Percentiles rank a stretch among this genome's conserved stretches.
These are phyloP conservation scores for Colletotrichum higginsianum DNA, from an alignment of 2,329 filamentous ascomycete species.

Conservation along the genomic window DNA sequence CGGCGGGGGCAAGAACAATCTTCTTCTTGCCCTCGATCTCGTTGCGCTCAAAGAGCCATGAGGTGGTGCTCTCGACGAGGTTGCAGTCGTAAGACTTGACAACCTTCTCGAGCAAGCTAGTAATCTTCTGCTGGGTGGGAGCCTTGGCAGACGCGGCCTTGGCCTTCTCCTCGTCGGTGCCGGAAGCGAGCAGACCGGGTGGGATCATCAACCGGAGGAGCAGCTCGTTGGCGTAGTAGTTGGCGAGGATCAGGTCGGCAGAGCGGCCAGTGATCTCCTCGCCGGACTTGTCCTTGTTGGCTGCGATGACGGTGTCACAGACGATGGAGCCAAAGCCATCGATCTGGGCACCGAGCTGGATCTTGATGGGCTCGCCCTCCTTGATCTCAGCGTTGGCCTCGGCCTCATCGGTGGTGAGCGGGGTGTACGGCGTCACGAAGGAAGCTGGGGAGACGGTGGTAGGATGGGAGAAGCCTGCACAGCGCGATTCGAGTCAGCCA, in stretches of 20 bases:
- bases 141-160: constrained; percentile 88
- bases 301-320: constrained; percentile 90
- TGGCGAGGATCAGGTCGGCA: constrained; percentile 91
- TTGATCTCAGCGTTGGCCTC: constrained; percentile 87
- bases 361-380: constrained; percentile 91
- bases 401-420: constrained; percentile 86
- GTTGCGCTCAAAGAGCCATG: constrained; percentile 96
- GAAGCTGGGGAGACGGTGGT: constrained; percentile 95
- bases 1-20: constrained; percentile 90
- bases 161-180: constrained; percentile 94
- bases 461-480: constrained; percentile 87
- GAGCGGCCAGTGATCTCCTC: constrained; percentile 80
- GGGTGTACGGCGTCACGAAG: constrained; percentile 97
- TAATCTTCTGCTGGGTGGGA: constrained; percentile 89
- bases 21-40: constrained; percentile 99
- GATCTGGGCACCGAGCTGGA: constrained; percentile 98
- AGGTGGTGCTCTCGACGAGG: constrained; percentile 97
- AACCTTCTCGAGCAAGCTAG: constrained; percentile 89
- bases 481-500: constrained; percentile 15
- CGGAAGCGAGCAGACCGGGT: constrained; percentile 85
- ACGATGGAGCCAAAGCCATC: constrained; percentile 97
- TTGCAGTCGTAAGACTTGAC: constrained; percentile 92
- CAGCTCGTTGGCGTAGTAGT: constrained; percentile 95
- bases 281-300: constrained; percentile 70
- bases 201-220: constrained; percentile 92